Evolutionary conservation across 2,329 filamentous ascomycete species (phyloP).

Genomic region (Neurospora sp.): DNA sequence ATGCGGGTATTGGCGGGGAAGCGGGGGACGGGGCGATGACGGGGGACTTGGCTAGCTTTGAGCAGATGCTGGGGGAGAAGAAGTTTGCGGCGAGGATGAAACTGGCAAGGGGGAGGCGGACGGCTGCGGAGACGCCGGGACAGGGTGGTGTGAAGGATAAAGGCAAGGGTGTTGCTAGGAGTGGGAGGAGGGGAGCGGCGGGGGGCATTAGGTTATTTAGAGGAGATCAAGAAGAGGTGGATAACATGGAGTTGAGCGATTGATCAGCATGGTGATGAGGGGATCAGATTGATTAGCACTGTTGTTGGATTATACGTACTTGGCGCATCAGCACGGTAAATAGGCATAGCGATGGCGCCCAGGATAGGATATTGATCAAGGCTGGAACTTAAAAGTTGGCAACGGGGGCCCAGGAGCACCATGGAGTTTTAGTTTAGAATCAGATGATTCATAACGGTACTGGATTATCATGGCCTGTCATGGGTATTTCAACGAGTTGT

Average conservation of each 20-base stretch:
- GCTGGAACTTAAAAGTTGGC: constrained; percentile 22
- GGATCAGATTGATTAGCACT: background rate
- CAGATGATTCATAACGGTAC: background rate
- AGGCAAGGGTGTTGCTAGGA: constrained; percentile 33
- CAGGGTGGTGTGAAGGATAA: constrained; percentile 13
- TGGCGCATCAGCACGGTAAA: constrained; percentile 4
- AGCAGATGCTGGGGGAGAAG: constrained; percentile 39
- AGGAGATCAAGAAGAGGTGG: constrained; percentile 21
- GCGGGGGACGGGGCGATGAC: constrained; percentile 1
- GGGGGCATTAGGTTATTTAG: constrained; percentile 13
- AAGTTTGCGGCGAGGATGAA: constrained; percentile 34
- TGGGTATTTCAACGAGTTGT: background rate
- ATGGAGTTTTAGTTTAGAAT: background rate
- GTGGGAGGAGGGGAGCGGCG: constrained; percentile 23
- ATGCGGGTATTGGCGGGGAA: constrained; percentile 9
- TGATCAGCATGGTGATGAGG: constrained; percentile 23
- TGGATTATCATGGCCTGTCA: background rate
- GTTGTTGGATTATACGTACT: background rate
- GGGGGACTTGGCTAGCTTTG: constrained; percentile 28
- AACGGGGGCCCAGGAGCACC: background rate
- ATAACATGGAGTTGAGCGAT: constrained; percentile 48
- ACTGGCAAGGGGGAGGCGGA: constrained; percentile 15
- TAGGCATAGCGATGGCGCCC: constrained; percentile 15
- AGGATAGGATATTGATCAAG: background rate
- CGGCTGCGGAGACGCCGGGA: constrained; percentile 10